Evolutionary conservation across 164 flowering plant species (phyloP).

Genomic region (Tetrastigma voinierianum): DNA sequence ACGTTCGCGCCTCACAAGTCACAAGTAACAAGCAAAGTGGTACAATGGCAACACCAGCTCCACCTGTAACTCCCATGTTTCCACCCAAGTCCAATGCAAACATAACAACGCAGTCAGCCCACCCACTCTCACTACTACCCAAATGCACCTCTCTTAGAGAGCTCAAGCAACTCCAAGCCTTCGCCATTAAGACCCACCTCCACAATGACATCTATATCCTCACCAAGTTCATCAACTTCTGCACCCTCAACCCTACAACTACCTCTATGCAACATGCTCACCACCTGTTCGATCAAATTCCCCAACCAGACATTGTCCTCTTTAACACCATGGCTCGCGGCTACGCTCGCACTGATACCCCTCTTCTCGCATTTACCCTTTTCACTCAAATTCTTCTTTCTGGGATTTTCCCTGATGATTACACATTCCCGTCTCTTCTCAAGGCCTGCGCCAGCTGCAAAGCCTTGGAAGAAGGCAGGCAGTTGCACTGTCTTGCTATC

Average conservation of each 20-base stretch:
- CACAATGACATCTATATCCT: constrained; percentile 39
- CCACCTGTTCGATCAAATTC: constrained; percentile 51
- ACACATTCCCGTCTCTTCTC: constrained; percentile 62
- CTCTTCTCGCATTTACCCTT: constrained; percentile 38
- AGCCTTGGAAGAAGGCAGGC: constrained; percentile 59
- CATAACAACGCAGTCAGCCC: constrained; percentile 11
- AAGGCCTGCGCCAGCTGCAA: constrained; percentile 56
- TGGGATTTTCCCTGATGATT: constrained; percentile 52
- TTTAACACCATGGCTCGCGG: constrained; percentile 66
- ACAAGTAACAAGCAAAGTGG: not conserved
- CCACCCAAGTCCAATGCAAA: constrained; percentile 12
- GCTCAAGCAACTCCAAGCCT: constrained; percentile 70
- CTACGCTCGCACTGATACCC: constrained; percentile 46
- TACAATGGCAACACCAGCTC: constrained; percentile 24
- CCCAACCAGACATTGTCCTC: constrained; percentile 48
- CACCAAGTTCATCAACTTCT: constrained; percentile 53
- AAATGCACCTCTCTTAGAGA: constrained; percentile 47
- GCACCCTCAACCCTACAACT: constrained; percentile 29
- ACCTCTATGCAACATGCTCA: constrained; percentile 51
- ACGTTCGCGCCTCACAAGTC: too few relatives aligned
- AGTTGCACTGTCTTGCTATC: constrained; percentile 49
- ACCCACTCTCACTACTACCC: constrained; percentile 41
- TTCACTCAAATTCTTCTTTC: constrained; percentile 26
- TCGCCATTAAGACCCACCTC: constrained; percentile 51
- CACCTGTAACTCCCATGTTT: constrained; percentile 13